Evolutionary conservation across 2,329 filamentous ascomycete genomes (phyloP).

Genomic region (Penicillium glabrum): DNA sequence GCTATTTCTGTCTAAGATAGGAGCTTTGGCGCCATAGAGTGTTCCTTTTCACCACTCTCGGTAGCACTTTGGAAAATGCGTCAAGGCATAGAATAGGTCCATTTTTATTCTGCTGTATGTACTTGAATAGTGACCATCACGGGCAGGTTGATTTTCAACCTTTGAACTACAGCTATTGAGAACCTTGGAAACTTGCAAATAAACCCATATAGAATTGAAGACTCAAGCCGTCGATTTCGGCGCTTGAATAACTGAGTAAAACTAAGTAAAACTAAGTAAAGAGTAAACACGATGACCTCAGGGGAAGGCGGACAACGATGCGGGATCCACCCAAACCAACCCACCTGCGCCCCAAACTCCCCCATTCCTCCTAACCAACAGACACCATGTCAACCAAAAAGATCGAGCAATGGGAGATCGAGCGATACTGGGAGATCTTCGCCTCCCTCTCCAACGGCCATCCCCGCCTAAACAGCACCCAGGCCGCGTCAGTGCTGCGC

Average conservation of each 20-base stretch:
- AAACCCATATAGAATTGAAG: not conserved
- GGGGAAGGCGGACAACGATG: slow-evolving; percentile 25
- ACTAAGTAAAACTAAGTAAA: too few species aligned
- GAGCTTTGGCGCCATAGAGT: too few species aligned
- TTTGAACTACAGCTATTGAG: too few species aligned
- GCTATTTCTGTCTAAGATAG: too few species aligned
- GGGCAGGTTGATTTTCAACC: too few species aligned
- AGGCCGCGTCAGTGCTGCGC: slow-evolving; percentile 70
- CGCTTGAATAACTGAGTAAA: too few species aligned
- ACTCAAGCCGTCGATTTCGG: not conserved
- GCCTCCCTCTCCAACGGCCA: slow-evolving; percentile 65
- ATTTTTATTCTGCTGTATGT: too few species aligned
- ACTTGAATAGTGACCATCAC: too few species aligned
- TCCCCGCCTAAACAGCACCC: slow-evolving; percentile 65
- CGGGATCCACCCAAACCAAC: slow-evolving; percentile 11
- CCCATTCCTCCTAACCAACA: slow-evolving; percentile 11
- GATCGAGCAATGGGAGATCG: slow-evolving; percentile 74
- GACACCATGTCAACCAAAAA: slow-evolving; percentile 40
- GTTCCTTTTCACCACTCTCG: too few species aligned
- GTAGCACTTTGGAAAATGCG: too few species aligned
- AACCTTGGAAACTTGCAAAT: too few species aligned
- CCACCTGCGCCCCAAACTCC: not conserved
- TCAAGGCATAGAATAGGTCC: too few species aligned
- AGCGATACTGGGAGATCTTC: slow-evolving; percentile 81
- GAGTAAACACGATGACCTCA: slow-evolving; percentile 21